These are phyloP conservation scores for Cylindrotheca fusiformis DNA, from an alignment of 108 stramenopile species.

Conservation along the genomic window DNA sequence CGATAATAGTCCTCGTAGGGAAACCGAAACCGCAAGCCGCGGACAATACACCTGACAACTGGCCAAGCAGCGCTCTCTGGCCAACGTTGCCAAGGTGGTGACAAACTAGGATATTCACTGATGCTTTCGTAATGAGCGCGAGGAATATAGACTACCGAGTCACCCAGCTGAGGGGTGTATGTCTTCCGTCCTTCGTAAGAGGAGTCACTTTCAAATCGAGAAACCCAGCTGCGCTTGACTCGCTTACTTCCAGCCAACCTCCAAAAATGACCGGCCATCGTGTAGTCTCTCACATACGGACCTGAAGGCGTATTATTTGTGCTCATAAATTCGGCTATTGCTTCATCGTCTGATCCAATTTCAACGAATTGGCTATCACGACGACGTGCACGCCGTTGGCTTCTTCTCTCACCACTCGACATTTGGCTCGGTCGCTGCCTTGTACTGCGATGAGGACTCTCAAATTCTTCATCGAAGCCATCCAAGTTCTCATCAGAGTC, in stretches of 20 bases:
- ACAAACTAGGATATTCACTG: slow-evolving; percentile 50
- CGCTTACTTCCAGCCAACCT: slow-evolving; percentile 31
- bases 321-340: slow-evolving; percentile 53
- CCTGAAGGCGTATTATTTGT: slow-evolving; percentile 75
- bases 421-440: slow-evolving; percentile 7
- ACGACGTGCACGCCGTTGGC: slow-evolving; percentile 11
- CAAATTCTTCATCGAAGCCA: slow-evolving; percentile 27
- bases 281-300: slow-evolving; percentile 60
- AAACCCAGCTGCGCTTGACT: slow-evolving; percentile 62
- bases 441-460: slow-evolving; percentile 5
- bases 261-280: slow-evolving; percentile 52
- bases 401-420: background rate
- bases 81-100: slow-evolving; percentile 81
- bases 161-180: slow-evolving; percentile 83
- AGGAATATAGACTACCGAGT: slow-evolving; percentile 86
- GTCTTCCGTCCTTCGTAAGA: slow-evolving; percentile 53
- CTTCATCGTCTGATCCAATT: slow-evolving; percentile 53
- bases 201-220: slow-evolving; percentile 48
- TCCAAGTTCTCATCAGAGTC: slow-evolving; percentile 36
- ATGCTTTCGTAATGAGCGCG: slow-evolving; percentile 74
- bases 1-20: slow-evolving; percentile 67
- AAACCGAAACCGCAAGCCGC: slow-evolving; percentile 73
- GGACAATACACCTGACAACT: slow-evolving; percentile 69
- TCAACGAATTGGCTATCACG: slow-evolving; percentile 28
- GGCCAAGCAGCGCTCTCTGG: slow-evolving; percentile 69